Base-by-base conservation (phyloP, 2,329 filamentous ascomycete species). In the Periconia digitata region DNA sequence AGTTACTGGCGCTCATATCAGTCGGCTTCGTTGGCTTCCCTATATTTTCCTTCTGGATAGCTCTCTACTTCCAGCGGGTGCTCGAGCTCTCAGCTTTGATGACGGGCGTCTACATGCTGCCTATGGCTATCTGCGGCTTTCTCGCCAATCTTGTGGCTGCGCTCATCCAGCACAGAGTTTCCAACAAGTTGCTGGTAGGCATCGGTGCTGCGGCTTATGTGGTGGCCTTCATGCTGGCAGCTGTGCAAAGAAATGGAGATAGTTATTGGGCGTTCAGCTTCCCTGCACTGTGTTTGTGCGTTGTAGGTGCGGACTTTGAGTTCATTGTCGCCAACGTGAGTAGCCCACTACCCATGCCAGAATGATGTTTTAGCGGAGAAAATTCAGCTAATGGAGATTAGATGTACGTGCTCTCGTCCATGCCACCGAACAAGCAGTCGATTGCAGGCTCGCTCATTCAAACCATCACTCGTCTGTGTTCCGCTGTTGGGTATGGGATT, bases 351-450 rank as follows among this genome's bases (percentile, higher is more conserved):
- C n/a, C n/a, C n/a, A n/a, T n/a, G n/a, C n/a, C n/a, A n/a, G n/a
- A n/a, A n/a, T n/a, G n/a, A n/a, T n/a, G n/a, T n/a, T n/a, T n/a
- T n/a, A n/a, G n/a, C n/a, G n/a, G n/a, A n/a, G n/a, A n/a, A n/a
- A n/a, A n/a, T n/a, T n/a, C n/a, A n/a, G n/a, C n/a, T n/a, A n/a
- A n/a, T n/a, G n/a, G n/a, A n/a, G n/a, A n/a, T n/a, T n/a, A 85
- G 77, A 85, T 88, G 79, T 88, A 87, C 54, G 84, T 88, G 45
- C 82, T 87, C 76, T 84, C 82, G 3, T 82, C 81, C 0, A 78
- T 88, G 44, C 83, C 84, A 0, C 66, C 73, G 1, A 74, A 79
- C n/a, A 81, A 86, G 54, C 84, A 89, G 56, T 83, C 82, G 0
- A 78, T 87, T 13, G 85, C 84, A 0, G 84, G 85, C 6, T 84